A percentile compares a stretch with the other conserved stretches of the same genome.
Conservation (phyloP, 2,329 filamentous ascomycete species). For the Trichoderma sp. region DNA sequence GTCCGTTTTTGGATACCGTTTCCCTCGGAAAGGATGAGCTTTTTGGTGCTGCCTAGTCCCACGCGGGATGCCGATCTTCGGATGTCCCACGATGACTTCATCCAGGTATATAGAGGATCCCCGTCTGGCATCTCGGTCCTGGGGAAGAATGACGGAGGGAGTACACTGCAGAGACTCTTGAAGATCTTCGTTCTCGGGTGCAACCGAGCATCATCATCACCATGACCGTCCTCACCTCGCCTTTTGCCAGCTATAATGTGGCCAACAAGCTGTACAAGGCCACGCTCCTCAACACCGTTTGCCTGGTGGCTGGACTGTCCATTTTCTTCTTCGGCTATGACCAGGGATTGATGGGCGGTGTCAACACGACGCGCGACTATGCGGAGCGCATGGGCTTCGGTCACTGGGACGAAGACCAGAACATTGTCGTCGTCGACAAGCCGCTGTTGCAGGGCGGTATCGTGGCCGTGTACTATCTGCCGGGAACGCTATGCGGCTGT, state of each 20-base stretch:
- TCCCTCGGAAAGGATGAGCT: background rate
- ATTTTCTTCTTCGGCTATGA: slow-evolving; percentile 70
- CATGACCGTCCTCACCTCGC: slow-evolving; percentile 5
- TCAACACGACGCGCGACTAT: slow-evolving; percentile 67
- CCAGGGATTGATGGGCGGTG: slow-evolving; percentile 63
- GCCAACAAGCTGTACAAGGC: slow-evolving; percentile 59
- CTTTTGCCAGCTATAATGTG: slow-evolving; percentile 38
- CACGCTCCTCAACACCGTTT: slow-evolving; percentile 61
- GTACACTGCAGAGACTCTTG: background rate
- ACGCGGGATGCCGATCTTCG: slow-evolving; percentile 19
- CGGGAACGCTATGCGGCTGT: slow-evolving; percentile 61
- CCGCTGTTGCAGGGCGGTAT: slow-evolving; percentile 42
- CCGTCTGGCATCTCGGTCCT: background rate
- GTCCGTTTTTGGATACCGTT: background rate
- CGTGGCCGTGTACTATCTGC: slow-evolving; percentile 50
- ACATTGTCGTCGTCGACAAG: slow-evolving; percentile 60
- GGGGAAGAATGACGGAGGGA: no score
- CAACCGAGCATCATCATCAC: background rate
- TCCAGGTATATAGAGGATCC: background rate
- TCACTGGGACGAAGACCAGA: slow-evolving; percentile 52
- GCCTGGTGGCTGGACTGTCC: slow-evolving; percentile 63
- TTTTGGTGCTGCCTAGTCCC: slow-evolving; percentile 10
- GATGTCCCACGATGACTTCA: background rate
- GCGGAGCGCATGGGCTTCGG: slow-evolving; percentile 67
- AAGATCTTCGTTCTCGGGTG: background rate